Percentiles rank a stretch among this genome's conserved stretches.
These are phyloP conservation scores for Candida railenensis DNA, from an alignment of 805 yeast species.

Conservation along the genomic window DNA sequence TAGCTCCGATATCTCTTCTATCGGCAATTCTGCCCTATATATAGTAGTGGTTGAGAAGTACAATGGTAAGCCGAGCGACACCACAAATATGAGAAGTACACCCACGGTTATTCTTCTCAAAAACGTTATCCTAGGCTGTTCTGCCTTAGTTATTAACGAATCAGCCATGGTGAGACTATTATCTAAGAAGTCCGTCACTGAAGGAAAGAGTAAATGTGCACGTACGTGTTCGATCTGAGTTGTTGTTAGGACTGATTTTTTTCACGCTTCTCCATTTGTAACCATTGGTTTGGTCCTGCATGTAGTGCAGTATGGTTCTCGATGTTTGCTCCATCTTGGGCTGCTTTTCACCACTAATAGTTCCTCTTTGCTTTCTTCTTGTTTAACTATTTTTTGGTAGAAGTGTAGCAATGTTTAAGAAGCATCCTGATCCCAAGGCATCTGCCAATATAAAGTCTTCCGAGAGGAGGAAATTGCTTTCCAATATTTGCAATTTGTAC, in stretches of 20 bases:
- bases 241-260: no score
- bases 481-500: slow-evolving; percentile 41
- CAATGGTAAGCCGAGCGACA: slow-evolving; percentile 52
- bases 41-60: slow-evolving; percentile 62
- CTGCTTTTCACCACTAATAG: neutral
- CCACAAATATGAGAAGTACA: slow-evolving; percentile 8
- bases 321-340: neutral
- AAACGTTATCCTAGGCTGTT: slow-evolving; percentile 3
- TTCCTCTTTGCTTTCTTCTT: neutral
- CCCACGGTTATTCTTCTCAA: slow-evolving; percentile 5
- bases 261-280: no score
- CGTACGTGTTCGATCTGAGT: no score
- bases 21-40: slow-evolving; percentile 61
- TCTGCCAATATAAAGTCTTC: slow-evolving; percentile 78
- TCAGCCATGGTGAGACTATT: neutral
- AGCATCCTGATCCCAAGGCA: slow-evolving; percentile 63
- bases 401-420: slow-evolving; percentile 66
- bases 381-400: neutral
- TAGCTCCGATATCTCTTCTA: slow-evolving; percentile 35
- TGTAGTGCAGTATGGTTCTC: neutral
- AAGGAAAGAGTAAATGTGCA: no score
- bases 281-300: neutral
- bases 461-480: slow-evolving; percentile 61
- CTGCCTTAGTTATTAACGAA: neutral
- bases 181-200: neutral